phyloP scores from a whole-genome alignment of 2,329 filamentous ascomycete species.

The Lizonia empirigonia region DNA sequence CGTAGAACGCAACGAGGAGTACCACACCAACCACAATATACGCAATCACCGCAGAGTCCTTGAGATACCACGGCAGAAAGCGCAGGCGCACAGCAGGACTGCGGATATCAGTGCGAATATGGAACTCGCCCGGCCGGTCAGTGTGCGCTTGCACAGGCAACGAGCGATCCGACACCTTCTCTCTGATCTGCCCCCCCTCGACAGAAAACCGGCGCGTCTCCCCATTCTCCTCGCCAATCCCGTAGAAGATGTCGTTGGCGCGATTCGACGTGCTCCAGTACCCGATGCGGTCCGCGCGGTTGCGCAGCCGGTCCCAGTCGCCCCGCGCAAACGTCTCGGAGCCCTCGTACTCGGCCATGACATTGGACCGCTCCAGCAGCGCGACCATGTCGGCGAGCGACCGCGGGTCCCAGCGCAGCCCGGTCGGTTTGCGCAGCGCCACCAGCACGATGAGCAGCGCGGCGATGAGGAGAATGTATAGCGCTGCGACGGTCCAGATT shows the following conservation, averaged over 20 bases:
- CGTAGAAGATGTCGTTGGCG: conserved; percentile 74
- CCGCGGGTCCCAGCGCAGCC: conserved; percentile 82
- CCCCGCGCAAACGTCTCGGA: conserved; percentile 65
- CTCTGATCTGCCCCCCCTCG: conserved; percentile 55
- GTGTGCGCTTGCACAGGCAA: conserved; percentile 16
- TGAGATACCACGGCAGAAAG: conserved; percentile 79
- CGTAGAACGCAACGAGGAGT: conserved; percentile 60
- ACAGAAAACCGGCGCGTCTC: conserved; percentile 58
- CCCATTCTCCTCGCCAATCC: conserved; percentile 70
- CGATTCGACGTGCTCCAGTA: conserved; percentile 78
- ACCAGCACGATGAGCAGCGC: conserved; percentile 64
- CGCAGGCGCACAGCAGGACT: conserved; percentile 63
- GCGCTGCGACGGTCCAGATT: conserved; percentile 74
- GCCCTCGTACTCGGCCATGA: conserved; percentile 71
- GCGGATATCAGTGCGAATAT: conserved; percentile 58
- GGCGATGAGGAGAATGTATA: conserved; percentile 72
- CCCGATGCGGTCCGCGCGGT: conserved; percentile 73
- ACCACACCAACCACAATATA: conserved; percentile 59
- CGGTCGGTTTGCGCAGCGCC: conserved; percentile 73
- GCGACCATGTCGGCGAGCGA: conserved; percentile 81
- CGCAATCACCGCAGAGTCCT: conserved; percentile 66
- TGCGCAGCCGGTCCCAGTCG: conserved; percentile 61
- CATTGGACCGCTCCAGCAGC: conserved; percentile 80
- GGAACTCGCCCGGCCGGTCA: conserved; percentile 46
- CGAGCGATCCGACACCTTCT: conserved; percentile 48